These are phyloP conservation scores for Cordyceps militaris DNA, from an alignment of 2,329 filamentous ascomycete genomes.

Conservation along the genomic window DNA sequence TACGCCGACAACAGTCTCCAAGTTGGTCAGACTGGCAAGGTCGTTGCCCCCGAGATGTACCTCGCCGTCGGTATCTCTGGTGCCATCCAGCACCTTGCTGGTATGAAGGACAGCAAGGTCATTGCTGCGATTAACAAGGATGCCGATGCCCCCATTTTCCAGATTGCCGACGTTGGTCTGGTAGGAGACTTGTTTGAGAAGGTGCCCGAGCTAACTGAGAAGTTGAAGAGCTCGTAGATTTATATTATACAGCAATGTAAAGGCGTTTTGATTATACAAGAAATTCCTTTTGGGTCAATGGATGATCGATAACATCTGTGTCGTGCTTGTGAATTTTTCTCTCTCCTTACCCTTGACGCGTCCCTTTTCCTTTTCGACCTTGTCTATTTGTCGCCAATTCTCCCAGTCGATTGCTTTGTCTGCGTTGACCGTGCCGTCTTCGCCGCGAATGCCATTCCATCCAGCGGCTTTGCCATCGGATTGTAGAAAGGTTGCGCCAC, in stretches of 20 bases:
- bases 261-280: slow-evolving; percentile 22
- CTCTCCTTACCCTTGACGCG: slow-evolving; percentile 64
- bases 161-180: slow-evolving; percentile 90
- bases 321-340: slow-evolving; percentile 57
- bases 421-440: slow-evolving; percentile 44
- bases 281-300: slow-evolving; percentile 23
- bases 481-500: slow-evolving; percentile 34
- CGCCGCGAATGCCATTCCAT: slow-evolving; percentile 68
- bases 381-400: slow-evolving; percentile 79
- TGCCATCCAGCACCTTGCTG: slow-evolving; percentile 94
- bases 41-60: slow-evolving; percentile 92
- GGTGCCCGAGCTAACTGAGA: slow-evolving; percentile 92
- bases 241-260: slow-evolving; percentile 18
- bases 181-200: slow-evolving; percentile 95
- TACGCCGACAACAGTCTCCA: slow-evolving; percentile 98
- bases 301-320: slow-evolving; percentile 51
- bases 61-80: slow-evolving; percentile 93
- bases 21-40: slow-evolving; percentile 97
- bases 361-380: slow-evolving; percentile 64
- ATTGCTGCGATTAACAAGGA: slow-evolving; percentile 99
- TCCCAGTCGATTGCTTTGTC: slow-evolving; percentile 67
- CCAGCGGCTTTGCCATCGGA: slow-evolving; percentile 35
- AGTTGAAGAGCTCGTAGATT: slow-evolving; percentile 59
- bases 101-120: slow-evolving; percentile 99
- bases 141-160: slow-evolving; percentile 93